Base-by-base conservation (phyloP, 495 filamentous ascomycete species). In the Podospora comata region DNA sequence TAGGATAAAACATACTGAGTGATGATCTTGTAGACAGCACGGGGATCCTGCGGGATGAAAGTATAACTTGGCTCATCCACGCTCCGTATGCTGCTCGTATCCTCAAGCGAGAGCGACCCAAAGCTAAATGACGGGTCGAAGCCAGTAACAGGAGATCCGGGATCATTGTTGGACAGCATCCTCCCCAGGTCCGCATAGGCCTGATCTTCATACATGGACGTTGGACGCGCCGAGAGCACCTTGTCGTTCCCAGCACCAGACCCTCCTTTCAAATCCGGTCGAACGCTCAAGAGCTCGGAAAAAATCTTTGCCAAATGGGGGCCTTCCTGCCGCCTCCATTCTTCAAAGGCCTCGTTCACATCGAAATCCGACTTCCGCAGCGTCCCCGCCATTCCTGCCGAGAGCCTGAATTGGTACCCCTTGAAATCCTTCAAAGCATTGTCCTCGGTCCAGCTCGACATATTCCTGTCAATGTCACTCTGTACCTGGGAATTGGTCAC, bases 401-500 rank as follows among this genome's bases (percentile, higher is more conserved):
- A 93, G 32, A 99, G 82, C 69, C 93, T 89, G 73, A 91, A 88
- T 76, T 96, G 95, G 74, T 98, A 99, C 23, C 89, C 82, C 77
- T 98, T 99, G 70, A 97, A 84, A 76, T 99, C 96, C 67, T 90
- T 88, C 63, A 99, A 79, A 7, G 94, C 94, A 34, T 93, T 91
- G 75, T 92, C 90, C 73, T 96, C 94, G 4, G 92, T 97, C 96
- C 96, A 99, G 0, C 82, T 74, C 5, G 86, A 79, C 72, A 89
- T 90, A 76, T 97, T 85, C 19, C 85, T 86, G 79, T 96, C 90
- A 71, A 99, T 91, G 72, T 97, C 93, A 26, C 83, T 83, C 78
- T 98, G 96, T 26, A 91, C 90, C 61, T 92, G 88, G 3, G 86
- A 84, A 57, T 89, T 86, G 55, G 87, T 86, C 64, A 93, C 84